Evolutionary conservation across 148 eudicot genomes (phyloP).

Genomic region (Tetragonia tetragonoides): DNA sequence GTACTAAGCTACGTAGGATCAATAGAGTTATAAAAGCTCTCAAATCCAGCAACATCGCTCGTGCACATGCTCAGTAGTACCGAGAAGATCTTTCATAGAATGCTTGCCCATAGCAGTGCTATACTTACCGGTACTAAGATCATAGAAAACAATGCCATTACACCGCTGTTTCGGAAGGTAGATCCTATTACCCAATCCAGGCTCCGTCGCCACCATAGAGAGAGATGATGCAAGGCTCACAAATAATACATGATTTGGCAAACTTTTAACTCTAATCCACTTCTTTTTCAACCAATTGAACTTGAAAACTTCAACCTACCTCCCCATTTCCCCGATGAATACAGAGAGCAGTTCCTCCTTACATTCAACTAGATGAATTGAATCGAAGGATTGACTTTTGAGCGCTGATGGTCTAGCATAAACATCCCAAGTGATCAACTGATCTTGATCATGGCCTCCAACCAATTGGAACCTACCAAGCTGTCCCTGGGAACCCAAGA

Average conservation of each 20-base stretch:
- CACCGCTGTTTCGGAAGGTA: slow-evolving; percentile 4
- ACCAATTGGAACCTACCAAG: too few relatives aligned
- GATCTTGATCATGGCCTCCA: neutral
- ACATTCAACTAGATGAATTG: slow-evolving; percentile 12
- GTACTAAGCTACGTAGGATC: too few relatives aligned
- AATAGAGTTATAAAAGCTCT: too few relatives aligned
- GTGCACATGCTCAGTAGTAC: neutral
- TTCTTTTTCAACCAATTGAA: neutral
- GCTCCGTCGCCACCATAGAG: neutral
- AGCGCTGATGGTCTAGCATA: neutral
- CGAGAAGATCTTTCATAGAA: neutral
- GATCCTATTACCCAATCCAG: slow-evolving; percentile 2
- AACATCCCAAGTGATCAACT: neutral
- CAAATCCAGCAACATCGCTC: slow-evolving; percentile 7
- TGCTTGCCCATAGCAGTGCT: neutral
- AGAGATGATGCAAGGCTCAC: neutral
- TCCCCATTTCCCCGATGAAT: slow-evolving; percentile 7
- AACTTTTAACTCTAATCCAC: slow-evolving; percentile 1
- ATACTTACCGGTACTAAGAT: neutral
- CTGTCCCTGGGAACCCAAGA: neutral
- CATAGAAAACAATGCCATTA: slow-evolving; percentile 6
- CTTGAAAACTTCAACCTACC: neutral
- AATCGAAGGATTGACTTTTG: neutral
- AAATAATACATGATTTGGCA: slow-evolving; percentile 1
- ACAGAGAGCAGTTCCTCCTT: slow-evolving; percentile 6